Evolutionary conservation across 2,329 filamentous ascomycete species (phyloP).

Genomic region (Fusarium torulosum): DNA sequence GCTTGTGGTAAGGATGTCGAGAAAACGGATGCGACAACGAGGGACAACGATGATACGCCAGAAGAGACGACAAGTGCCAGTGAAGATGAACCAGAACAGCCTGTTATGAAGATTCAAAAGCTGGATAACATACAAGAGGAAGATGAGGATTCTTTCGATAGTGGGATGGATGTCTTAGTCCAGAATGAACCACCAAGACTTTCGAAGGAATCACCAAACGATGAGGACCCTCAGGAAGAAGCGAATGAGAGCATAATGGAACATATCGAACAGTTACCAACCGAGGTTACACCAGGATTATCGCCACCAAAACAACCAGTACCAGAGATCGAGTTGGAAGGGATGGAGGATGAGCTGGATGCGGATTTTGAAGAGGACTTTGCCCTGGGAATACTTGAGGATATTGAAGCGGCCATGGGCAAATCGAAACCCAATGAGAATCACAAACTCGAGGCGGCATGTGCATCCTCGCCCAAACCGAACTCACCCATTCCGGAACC

Average conservation of each 20-base stretch:
- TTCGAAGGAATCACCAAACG: not conserved
- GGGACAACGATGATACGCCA: not conserved
- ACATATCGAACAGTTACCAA: not conserved
- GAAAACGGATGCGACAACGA: slow-evolving; percentile 10
- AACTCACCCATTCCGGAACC: not conserved
- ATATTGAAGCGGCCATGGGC: slow-evolving; percentile 38
- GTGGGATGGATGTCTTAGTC: not conserved
- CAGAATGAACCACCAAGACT: not conserved
- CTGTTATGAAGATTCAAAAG: slow-evolving; percentile 10
- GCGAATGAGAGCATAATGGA: not conserved
- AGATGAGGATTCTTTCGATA: slow-evolving; percentile 27
- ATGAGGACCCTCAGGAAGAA: not conserved
- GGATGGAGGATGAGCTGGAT: slow-evolving; percentile 47
- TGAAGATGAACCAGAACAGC: slow-evolving; percentile 1
- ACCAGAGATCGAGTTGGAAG: slow-evolving; percentile 20
- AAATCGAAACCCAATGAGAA: not conserved
- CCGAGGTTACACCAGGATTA: not conserved
- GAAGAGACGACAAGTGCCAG: not conserved
- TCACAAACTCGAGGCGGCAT: not conserved
- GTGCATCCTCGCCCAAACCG: not conserved
- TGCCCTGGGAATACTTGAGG: slow-evolving; percentile 44
- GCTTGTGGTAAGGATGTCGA: slow-evolving; percentile 36
- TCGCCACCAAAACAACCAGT: not conserved
- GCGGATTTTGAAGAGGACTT: slow-evolving; percentile 46
- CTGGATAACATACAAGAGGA: slow-evolving; percentile 24